Evolutionary conservation across 805 yeast species (phyloP).

Genomic region (Starmerella khaoyaiensis): DNA sequence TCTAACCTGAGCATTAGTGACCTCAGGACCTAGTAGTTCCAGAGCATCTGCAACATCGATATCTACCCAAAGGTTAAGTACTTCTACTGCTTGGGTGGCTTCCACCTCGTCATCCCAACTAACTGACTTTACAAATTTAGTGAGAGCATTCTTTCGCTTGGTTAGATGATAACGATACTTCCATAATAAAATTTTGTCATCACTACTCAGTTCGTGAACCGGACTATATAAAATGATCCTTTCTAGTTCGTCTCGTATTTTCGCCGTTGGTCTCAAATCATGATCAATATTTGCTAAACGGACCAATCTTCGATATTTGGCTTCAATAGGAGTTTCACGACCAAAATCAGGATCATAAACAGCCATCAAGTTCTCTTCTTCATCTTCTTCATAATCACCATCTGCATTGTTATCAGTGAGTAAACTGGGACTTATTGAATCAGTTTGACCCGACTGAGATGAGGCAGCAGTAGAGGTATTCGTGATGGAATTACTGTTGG

Average conservation of each 20-base stretch:
- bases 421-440: neutral
- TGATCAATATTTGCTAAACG: slow-evolving; percentile 65
- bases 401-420: neutral
- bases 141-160: slow-evolving; percentile 52
- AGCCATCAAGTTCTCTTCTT: slow-evolving; percentile 21
- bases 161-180: slow-evolving; percentile 71
- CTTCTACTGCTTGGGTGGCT: slow-evolving; percentile 61
- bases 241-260: slow-evolving; percentile 58
- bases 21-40: slow-evolving; percentile 70
- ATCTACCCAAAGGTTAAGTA: slow-evolving; percentile 57
- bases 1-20: slow-evolving; percentile 59
- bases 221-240: slow-evolving; percentile 66
- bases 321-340: slow-evolving; percentile 70
- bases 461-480: neutral
- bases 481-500: neutral
- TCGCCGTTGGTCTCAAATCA: slow-evolving; percentile 80
- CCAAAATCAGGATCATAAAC: slow-evolving; percentile 61
- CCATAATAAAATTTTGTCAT: slow-evolving; percentile 82
- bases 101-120: slow-evolving; percentile 81
- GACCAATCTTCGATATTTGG: slow-evolving; percentile 71
- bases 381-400: slow-evolving; percentile 9
- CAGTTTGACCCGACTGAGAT: too few relatives aligned
- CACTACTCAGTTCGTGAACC: slow-evolving; percentile 63
- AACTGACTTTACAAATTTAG: slow-evolving; percentile 75
- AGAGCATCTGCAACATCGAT: slow-evolving; percentile 75